phyloP scores from a whole-genome alignment of 306 rosid species.

The Parietaria judaica region DNA sequence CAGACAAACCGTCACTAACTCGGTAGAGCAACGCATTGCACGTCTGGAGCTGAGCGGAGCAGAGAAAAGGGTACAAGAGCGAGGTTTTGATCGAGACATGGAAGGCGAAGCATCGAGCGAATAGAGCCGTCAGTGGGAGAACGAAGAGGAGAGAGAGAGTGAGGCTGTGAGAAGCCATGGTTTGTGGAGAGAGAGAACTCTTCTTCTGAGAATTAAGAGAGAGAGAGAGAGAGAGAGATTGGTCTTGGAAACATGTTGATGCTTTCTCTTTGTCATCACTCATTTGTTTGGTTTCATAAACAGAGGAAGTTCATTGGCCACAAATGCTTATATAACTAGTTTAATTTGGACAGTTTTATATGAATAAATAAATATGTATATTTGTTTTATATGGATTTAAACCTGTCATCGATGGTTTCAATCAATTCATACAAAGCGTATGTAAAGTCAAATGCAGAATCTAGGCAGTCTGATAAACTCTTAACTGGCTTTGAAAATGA shows the following conservation, averaged over 20 bases:
- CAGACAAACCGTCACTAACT: conserved; percentile 10
- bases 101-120: conserved; percentile 17
- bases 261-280: conserved; percentile 20
- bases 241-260: conserved; percentile 4
- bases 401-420: conserved; percentile 9
- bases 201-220: conserved; percentile 18
- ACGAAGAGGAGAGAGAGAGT: conserved; percentile 27
- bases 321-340: conserved; percentile 1
- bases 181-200: conserved; percentile 22
- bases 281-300: conserved; percentile 21
- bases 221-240: conserved; percentile 2
- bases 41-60: conserved; percentile 28
- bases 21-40: conserved; percentile 64
- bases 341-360: not conserved
- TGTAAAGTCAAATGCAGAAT: not conserved
- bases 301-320: conserved; percentile 2
- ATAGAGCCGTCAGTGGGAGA: too few relatives aligned
- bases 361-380: not conserved
- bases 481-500: not conserved
- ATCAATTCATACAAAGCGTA: not conserved
- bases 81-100: conserved; percentile 12
- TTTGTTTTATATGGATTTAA: too few relatives aligned
- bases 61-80: conserved; percentile 32
- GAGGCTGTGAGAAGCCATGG: conserved; percentile 43
- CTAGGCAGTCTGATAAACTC: not conserved